Conservation (phyloP, 1,284 basidiomycete species). For the Trichosporon asahii region DNA sequence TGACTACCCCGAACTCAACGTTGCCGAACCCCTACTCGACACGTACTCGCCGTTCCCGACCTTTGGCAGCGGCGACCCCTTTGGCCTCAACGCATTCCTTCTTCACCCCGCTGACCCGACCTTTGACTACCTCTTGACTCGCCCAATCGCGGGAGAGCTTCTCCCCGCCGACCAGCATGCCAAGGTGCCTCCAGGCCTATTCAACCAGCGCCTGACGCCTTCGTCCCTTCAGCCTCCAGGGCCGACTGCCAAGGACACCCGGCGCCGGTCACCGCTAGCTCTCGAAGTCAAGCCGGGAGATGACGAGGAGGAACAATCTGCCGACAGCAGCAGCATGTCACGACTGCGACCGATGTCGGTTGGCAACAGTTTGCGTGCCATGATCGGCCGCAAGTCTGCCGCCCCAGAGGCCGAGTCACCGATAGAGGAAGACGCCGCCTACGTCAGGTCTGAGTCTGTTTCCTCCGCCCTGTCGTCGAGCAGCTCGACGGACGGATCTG, state of each 20-base stretch:
- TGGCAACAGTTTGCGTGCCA: slow-evolving; percentile 2
- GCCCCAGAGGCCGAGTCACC: slow-evolving; percentile 14
- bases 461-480: slow-evolving; percentile 32
- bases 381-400: slow-evolving; percentile 18
- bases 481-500: slow-evolving; percentile 28
- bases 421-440: slow-evolving; percentile 1
- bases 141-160: slow-evolving; percentile 16
- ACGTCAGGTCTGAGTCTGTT: slow-evolving; percentile 31
- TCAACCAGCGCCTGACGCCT: not conserved
- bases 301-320: not conserved
- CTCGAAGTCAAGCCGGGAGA: slow-evolving; percentile 24
- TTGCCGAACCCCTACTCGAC: slow-evolving; percentile 15
- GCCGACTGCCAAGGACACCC: slow-evolving; percentile 1
- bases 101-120: slow-evolving; percentile 39
- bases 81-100: slow-evolving; percentile 42
- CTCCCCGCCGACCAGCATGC: slow-evolving; percentile 11
- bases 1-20: not conserved
- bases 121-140: slow-evolving; percentile 39
- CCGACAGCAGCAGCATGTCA: not conserved
- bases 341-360: not conserved
- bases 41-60: slow-evolving; percentile 47
- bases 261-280: slow-evolving; percentile 28
- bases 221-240: slow-evolving; percentile 14
- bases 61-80: slow-evolving; percentile 38
- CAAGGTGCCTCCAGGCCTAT: slow-evolving; percentile 1